Conservation (phyloP, 495 filamentous ascomycete genomes). For the Penicillium chermesinum region DNA sequence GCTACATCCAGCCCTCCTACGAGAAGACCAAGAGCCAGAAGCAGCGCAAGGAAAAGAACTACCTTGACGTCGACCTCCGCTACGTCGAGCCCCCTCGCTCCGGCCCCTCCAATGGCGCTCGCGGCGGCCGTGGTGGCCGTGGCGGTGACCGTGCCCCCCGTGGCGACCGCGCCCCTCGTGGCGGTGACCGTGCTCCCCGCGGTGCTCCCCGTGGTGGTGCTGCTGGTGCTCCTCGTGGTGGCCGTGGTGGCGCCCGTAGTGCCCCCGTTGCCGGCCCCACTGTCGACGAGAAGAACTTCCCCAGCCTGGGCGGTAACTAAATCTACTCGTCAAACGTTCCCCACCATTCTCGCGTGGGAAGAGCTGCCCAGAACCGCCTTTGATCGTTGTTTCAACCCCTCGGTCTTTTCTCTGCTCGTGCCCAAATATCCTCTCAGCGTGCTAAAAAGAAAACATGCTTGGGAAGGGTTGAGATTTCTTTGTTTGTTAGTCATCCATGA, state of each 20-base stretch:
- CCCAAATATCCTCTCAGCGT: not conserved
- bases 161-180: slow-evolving; percentile 28
- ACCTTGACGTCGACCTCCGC: slow-evolving; percentile 79
- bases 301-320: slow-evolving; percentile 46
- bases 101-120: slow-evolving; percentile 40
- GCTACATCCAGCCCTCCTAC: slow-evolving; percentile 67
- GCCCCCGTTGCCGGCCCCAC: slow-evolving; percentile 28
- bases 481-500: not conserved
- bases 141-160: slow-evolving; percentile 29
- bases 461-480: not conserved
- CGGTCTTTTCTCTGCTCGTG: not conserved
- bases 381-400: not conserved
- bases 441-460: not conserved
- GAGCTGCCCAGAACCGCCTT: slow-evolving; percentile 5
- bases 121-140: slow-evolving; percentile 43
- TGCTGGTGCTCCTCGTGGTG: slow-evolving; percentile 10
- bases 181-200: slow-evolving; percentile 19
- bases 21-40: slow-evolving; percentile 83
- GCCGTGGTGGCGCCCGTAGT: slow-evolving; percentile 25
- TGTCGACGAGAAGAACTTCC: slow-evolving; percentile 51
- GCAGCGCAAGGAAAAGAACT: slow-evolving; percentile 87
- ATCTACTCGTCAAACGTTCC: slow-evolving; percentile 3
- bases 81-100: slow-evolving; percentile 59
- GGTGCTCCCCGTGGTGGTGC: slow-evolving; percentile 25
- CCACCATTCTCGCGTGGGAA: slow-evolving; percentile 1